Evolutionary conservation across 805 yeast species (phyloP).

Genomic region (Lachancea cidri): DNA sequence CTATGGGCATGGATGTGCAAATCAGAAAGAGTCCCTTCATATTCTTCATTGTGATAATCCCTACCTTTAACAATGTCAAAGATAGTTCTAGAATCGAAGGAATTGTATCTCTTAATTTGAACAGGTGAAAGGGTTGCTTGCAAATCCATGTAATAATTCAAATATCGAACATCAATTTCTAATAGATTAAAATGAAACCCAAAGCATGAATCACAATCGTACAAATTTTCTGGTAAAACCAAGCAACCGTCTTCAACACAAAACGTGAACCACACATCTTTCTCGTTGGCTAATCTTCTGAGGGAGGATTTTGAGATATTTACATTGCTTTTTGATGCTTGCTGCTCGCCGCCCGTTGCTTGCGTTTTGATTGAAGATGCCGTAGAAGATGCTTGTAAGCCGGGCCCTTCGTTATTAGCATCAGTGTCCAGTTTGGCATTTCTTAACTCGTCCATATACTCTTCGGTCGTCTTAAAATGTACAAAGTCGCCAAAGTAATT

Average conservation of each 20-base stretch:
- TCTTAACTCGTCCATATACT: conserved; percentile 44
- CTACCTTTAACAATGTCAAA: conserved; percentile 30
- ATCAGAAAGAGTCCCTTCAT: conserved; percentile 36
- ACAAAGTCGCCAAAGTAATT: conserved; percentile 85
- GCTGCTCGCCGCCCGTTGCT: not conserved
- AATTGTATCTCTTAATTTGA: conserved; percentile 26
- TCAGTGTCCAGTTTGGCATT: conserved; percentile 2
- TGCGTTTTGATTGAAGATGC: not conserved
- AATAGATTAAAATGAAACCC: conserved; percentile 59
- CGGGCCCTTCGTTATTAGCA: not conserved
- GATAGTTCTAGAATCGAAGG: conserved; percentile 11
- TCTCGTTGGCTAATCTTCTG: conserved; percentile 59
- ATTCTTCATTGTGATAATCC: conserved; percentile 11
- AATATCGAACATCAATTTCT: conserved; percentile 77
- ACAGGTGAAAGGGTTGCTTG: conserved; percentile 69
- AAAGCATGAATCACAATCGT: conserved; percentile 56
- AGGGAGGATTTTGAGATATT: conserved; percentile 14
- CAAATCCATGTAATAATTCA: conserved; percentile 90
- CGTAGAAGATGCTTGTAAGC: not conserved
- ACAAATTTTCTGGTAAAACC: conserved; percentile 67
- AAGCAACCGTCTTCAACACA: conserved; percentile 65
- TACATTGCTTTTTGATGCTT: not conserved
- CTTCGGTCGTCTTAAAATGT: conserved; percentile 84
- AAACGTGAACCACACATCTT: conserved; percentile 70
- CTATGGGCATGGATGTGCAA: conserved; percentile 77